Base-by-base conservation (phyloP, 2,329 filamentous ascomycete genomes). In the Cryphonectria radicalis region DNA sequence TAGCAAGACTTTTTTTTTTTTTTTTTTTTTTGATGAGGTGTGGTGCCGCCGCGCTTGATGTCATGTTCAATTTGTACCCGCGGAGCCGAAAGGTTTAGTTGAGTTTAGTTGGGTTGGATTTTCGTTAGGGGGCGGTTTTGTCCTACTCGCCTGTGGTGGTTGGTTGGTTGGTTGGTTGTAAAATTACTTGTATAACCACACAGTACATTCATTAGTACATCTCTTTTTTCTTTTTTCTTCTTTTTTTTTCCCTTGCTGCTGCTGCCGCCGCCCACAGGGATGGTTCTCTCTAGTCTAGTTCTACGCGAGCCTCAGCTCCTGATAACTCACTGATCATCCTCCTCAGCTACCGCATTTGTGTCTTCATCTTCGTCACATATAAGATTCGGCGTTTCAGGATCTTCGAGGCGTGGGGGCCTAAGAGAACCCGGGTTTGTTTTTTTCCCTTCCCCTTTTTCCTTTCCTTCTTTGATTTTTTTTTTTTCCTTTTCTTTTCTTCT, bases 321-420 rank as follows among this genome's bases (percentile, higher is more conserved):
- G 50, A 55, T 7, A 25, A 7, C 22, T 25, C 25, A 14, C n/a
- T 55, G 53, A 55, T 55, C 53, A 10, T 5, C 53, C 53, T 55
- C n/a, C 6, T 10, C 46, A 10, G 46, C 46, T 50, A n/a, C 46
- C 46, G 46, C 46, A 50, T 55, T 28, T 19, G 53, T 28, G 53
- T n/a, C n/a, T 6, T 57, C 25, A 13, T 25, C 25, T 19, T 28
- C n/a, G n/a, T 57, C 25, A 28, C 53, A 17, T 57, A 11, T n/a
- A 57, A 28, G 53, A 28, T 57, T 57, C 53, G 53, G 53, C 13
- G 53, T 57, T 57, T 57, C 53, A 57, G 25, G 53, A 57, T 57
- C 53, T 57, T 57, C 22, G 46, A 19, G 6, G 6, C 4, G 5
- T 32, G 28, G 28, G n/a, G n/a, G n/a, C n/a, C n/a, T n/a, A n/a